phyloP scores from a whole-genome alignment of 2,329 filamentous ascomycete species.

The Sclerotinia sclerotiorum region DNA sequence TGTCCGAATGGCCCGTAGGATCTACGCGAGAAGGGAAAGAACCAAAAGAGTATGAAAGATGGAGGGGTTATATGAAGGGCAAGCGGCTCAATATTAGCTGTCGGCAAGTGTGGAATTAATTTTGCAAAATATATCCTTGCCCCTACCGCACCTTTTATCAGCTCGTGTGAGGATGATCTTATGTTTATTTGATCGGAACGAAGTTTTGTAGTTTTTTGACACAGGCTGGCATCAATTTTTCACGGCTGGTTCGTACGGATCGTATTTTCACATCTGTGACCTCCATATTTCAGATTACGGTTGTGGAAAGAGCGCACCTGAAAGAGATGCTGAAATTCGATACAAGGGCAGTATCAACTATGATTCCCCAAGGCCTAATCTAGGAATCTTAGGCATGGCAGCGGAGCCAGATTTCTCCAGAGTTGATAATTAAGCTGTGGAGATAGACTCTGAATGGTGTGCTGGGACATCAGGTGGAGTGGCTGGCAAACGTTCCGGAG shows the following conservation, averaged over 20 bases:
- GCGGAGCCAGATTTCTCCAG: not conserved
- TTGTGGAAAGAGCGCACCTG: not conserved
- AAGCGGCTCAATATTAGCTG: constrained; percentile 93
- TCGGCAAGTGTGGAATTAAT: constrained; percentile 69
- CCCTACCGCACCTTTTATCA: not conserved
- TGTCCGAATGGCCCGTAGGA: constrained; percentile 70
- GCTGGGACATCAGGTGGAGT: no score
- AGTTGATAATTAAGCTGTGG: not conserved
- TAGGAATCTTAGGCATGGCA: not conserved
- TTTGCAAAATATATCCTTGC: not conserved
- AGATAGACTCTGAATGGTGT: not conserved
- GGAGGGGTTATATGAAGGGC: constrained; percentile 83
- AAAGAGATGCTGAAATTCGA: not conserved
- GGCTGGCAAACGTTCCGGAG: not conserved
- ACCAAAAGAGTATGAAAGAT: constrained; percentile 53
- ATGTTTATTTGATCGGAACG: not conserved
- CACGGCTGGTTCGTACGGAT: not conserved
- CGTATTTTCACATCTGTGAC: not conserved
- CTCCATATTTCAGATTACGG: not conserved
- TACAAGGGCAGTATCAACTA: no score
- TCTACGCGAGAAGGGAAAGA: constrained; percentile 41
- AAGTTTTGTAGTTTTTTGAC: not conserved
- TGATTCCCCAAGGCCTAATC: not conserved
- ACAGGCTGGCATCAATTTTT: not conserved
- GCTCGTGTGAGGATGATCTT: not conserved